These are phyloP conservation scores for Crithidia brevicula DNA, from an alignment of 208 protist genomes.

Conservation along the genomic window DNA sequence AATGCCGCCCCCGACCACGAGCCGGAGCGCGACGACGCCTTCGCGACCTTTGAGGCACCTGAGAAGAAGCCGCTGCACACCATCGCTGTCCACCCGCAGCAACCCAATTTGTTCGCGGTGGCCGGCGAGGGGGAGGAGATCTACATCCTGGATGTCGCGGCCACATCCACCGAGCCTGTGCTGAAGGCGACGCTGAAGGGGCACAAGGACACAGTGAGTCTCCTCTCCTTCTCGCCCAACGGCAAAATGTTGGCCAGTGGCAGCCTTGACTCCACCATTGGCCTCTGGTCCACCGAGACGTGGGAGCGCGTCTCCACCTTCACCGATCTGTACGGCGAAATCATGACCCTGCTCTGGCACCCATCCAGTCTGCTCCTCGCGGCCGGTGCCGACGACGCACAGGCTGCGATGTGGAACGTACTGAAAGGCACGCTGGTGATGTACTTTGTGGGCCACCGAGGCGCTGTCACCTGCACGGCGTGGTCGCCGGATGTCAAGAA, in stretches of 20 bases:
- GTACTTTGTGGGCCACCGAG: slow-evolving; percentile 93
- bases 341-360: slow-evolving; percentile 93
- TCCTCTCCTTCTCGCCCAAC: slow-evolving; percentile 85
- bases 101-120: slow-evolving; percentile 57
- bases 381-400: slow-evolving; percentile 89
- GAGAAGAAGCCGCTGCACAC: slow-evolving; percentile 69
- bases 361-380: slow-evolving; percentile 91
- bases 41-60: slow-evolving; percentile 54
- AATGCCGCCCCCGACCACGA: slow-evolving; percentile 78
- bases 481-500: slow-evolving; percentile 92
- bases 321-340: slow-evolving; percentile 84
- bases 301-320: slow-evolving; percentile 84
- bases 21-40: slow-evolving; percentile 82
- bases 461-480: slow-evolving; percentile 72
- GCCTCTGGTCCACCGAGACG: slow-evolving; percentile 74
- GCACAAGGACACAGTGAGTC: slow-evolving; percentile 82
- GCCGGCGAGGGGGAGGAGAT: slow-evolving; percentile 80
- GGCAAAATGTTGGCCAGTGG: slow-evolving; percentile 79
- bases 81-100: slow-evolving; percentile 49
- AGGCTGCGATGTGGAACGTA: slow-evolving; percentile 95
- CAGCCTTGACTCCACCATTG: slow-evolving; percentile 70
- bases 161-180: slow-evolving; percentile 7
- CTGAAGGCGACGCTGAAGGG: slow-evolving; percentile 53
- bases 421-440: slow-evolving; percentile 85
- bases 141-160: slow-evolving; percentile 50